Base-by-base conservation (phyloP, 306 rosid species). In the Potentilla sterilis region DNA sequence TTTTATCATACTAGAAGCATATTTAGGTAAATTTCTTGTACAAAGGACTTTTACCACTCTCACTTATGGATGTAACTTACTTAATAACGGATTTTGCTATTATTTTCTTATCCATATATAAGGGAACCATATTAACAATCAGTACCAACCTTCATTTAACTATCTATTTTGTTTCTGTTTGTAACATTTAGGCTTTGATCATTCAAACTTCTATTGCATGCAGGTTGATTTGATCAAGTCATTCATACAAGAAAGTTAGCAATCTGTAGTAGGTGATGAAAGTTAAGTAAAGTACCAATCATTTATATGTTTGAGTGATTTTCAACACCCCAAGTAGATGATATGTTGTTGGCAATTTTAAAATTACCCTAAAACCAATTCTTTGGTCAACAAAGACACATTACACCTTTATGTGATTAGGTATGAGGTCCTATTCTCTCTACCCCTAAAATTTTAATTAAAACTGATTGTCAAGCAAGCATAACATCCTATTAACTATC, bases 311-410 rank as follows among this genome's bases (percentile, higher is more conserved):
- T 51, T 48, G 37, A 63, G 76, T 59, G 70, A 61, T 58, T 44
- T 54, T 58, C 61, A 77, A 58, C 47, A 58, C 12, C 61, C 66
- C 52, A 51, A 24, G 47, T 61, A n/a, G 61, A 61, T 61, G 41
- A 59, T 64, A 37, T 18, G 32, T 51, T 82, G 68, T 34, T 77
- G 73, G 72, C 42, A 14, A 76, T 58, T 58, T 47, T 64, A 77
- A 59, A 38, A 65, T n/a, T n/a, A n/a, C 67, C 70, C 67, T 34
- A 48, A 59, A 72, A 44, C 28, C 72, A 34, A 61, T 46, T 66
- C 19, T 48, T 71, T 19, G 77, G 68, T 72, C 70, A 67, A 37
- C 58, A 61, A 59, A 55, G 42, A 72, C 66, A 48, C 51, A 34
- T 34, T 22, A 71, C 3, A 59, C 66, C 75, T 77, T 38, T 38